phyloP scores from a whole-genome alignment of 2,329 filamentous ascomycete species.

The Davidsoniella eucalypti region DNA sequence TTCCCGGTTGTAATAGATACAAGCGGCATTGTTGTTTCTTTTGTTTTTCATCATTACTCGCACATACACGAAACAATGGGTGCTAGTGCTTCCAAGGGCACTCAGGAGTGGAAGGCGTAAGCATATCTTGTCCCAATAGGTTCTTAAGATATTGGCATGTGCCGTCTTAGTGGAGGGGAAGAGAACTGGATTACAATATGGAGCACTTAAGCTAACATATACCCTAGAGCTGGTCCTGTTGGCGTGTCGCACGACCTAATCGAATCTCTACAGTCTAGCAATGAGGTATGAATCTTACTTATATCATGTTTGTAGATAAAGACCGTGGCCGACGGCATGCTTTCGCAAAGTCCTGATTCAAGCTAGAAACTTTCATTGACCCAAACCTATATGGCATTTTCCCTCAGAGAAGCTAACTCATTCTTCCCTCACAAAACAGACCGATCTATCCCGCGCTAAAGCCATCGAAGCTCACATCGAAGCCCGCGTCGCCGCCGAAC shows the following conservation, averaged over 20 bases:
- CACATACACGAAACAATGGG: constrained; percentile 8
- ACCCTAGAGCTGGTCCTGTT: constrained; percentile 25
- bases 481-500: constrained; percentile 68
- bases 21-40: neutral
- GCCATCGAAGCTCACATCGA: constrained; percentile 77
- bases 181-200: neutral
- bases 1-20: neutral
- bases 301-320: neutral
- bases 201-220: neutral
- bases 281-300: constrained; percentile 47
- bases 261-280: constrained; percentile 65
- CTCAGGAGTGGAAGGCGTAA: constrained; percentile 37
- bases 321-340: no score
- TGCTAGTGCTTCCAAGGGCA: constrained; percentile 13
- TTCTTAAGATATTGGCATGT: neutral
- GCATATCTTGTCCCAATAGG: constrained; percentile 16
- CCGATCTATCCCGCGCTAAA: constrained; percentile 72
- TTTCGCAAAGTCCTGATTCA: no score
- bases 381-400: neutral
- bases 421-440: constrained; percentile 33
- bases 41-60: neutral
- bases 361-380: neutral
- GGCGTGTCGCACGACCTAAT: constrained; percentile 65
- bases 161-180: neutral
- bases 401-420: no score